Evolutionary conservation across 192 early-diverging fungal genomes (phyloP).

Genomic region (Coemansia guatemalensis): DNA sequence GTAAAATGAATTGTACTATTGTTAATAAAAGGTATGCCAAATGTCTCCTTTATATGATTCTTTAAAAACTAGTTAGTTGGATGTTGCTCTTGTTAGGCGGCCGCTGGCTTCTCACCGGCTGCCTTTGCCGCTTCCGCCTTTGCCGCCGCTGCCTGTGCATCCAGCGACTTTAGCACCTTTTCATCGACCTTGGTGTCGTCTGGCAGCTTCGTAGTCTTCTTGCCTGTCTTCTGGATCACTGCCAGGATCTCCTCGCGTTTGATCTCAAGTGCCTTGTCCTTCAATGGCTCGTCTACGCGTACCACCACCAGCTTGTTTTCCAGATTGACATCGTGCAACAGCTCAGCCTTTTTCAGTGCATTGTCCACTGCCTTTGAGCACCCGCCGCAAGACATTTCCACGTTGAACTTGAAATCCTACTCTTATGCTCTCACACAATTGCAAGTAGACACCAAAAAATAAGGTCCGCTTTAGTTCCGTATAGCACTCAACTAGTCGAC

Average conservation of each 20-base stretch:
- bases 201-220: not conserved
- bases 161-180: not conserved
- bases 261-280: not conserved
- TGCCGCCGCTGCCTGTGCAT: not conserved
- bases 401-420: slow-evolving; percentile 11
- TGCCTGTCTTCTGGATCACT: slow-evolving; percentile 6
- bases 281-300: not conserved
- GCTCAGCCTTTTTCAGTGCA: not conserved
- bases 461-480: not conserved
- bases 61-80: not conserved
- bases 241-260: slow-evolving; percentile 1
- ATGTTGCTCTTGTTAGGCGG: no score
- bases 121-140: not conserved
- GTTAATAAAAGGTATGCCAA: not conserved
- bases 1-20: not conserved
- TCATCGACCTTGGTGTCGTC: not conserved
- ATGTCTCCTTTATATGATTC: not conserved
- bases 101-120: not conserved
- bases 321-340: not conserved
- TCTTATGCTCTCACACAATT: not conserved
- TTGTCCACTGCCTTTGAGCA: slow-evolving; percentile 14
- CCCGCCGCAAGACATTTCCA: slow-evolving; percentile 19
- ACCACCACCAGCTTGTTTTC: not conserved
- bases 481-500: not conserved
- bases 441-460: not conserved